Evolutionary conservation across 2,329 filamentous ascomycete genomes (phyloP).

Genomic region (Tolypocladium album): DNA sequence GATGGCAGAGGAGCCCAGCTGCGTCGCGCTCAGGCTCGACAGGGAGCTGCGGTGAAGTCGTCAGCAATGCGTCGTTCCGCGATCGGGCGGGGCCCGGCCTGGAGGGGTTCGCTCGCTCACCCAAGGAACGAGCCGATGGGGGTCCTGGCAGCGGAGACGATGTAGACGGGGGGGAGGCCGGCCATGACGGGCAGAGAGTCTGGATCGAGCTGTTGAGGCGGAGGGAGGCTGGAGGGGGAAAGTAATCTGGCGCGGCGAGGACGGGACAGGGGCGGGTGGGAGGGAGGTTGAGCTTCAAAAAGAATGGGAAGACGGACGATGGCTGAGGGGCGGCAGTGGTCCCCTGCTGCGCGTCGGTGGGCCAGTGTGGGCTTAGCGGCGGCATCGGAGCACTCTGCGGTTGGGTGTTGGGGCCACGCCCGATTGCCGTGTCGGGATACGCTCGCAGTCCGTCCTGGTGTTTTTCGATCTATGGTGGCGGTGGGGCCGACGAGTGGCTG

Average conservation of each 20-base stretch:
- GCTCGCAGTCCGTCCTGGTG: too few species aligned
- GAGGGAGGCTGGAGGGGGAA: neutral
- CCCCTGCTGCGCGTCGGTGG: neutral
- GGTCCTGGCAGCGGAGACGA: slow-evolving; percentile 83
- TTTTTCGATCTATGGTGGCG: too few species aligned
- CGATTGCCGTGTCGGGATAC: too few species aligned
- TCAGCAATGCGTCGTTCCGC: slow-evolving; percentile 7
- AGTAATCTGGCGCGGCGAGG: neutral
- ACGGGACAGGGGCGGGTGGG: neutral
- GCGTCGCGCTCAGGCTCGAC: slow-evolving; percentile 72
- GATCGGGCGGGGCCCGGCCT: neutral
- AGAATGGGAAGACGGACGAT: neutral
- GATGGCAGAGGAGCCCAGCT: slow-evolving; percentile 85
- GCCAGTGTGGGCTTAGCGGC: neutral
- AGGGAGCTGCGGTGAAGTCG: slow-evolving; percentile 53
- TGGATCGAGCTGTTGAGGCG: neutral
- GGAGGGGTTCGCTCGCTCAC: slow-evolving; percentile 34
- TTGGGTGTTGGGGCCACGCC: neutral
- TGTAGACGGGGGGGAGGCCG: slow-evolving; percentile 80
- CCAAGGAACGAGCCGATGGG: slow-evolving; percentile 92
- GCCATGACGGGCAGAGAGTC: slow-evolving; percentile 46
- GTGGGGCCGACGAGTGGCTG: too few species aligned
- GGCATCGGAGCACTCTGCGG: neutral
- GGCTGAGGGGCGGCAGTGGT: neutral
- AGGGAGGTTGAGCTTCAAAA: neutral